A percentile compares a stretch with the other conserved stretches of the same genome.
Conservation (phyloP, 805 yeast species). For the Hanseniaspora lachancei region DNA sequence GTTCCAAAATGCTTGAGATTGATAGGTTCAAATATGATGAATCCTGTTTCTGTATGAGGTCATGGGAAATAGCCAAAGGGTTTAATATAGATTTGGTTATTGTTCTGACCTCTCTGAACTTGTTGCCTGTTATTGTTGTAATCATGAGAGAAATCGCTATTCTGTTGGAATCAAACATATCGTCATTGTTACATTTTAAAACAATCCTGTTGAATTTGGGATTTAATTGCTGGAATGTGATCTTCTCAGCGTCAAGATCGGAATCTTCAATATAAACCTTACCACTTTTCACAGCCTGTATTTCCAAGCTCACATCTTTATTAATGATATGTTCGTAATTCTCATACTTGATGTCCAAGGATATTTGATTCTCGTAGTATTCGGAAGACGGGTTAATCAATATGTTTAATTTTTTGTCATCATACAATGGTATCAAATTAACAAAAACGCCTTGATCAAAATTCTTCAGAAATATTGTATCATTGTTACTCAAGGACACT, state of each 20-base stretch:
- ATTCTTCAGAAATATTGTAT: conserved; percentile 22
- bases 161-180: conserved; percentile 9
- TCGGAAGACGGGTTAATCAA: conserved; percentile 6
- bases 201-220: conserved; percentile 18
- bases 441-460: conserved; percentile 14
- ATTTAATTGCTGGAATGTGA: conserved; percentile 18
- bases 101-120: neutral
- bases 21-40: neutral
- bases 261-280: neutral
- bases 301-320: conserved; percentile 13
- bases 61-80: neutral
- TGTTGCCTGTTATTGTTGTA: neutral
- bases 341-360: neutral
- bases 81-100: neutral
- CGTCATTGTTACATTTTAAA: neutral
- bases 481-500: conserved; percentile 17
- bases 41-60: neutral
- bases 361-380: neutral
- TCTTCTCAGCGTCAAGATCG: neutral
- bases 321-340: neutral
- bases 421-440: conserved; percentile 17
- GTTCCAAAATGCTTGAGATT: neutral
- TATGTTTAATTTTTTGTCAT: conserved; percentile 17
- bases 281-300: neutral
- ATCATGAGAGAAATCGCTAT: neutral